Percentiles rank a stretch among this genome's conserved stretches.
phyloP scores from a whole-genome alignment of 139 green algal species.

The Chlamydomonas schloesseri region DNA sequence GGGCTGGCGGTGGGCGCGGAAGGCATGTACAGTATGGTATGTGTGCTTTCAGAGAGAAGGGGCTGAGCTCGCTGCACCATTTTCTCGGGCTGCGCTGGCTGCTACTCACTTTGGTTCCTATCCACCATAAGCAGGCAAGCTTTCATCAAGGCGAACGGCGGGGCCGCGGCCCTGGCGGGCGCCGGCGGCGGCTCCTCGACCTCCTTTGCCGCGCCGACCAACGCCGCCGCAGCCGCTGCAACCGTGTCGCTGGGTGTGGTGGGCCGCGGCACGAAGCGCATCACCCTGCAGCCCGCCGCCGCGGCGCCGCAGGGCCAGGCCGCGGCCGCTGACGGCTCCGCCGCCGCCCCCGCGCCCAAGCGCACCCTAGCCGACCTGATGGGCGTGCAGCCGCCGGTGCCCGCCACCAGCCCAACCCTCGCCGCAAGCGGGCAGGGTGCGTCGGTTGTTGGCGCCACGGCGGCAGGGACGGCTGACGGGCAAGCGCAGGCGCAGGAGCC shows the following conservation, averaged over 20 bases:
- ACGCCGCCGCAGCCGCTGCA: neutral
- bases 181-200: neutral
- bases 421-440: too few relatives aligned
- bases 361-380: slow-evolving; percentile 17
- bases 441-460: too few relatives aligned
- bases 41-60: too few relatives aligned
- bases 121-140: slow-evolving; percentile 1
- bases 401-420: too few relatives aligned
- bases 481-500: neutral
- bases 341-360: neutral
- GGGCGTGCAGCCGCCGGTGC: too few relatives aligned
- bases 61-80: too few relatives aligned
- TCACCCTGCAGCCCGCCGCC: slow-evolving; percentile 24
- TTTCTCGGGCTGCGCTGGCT: too few relatives aligned
- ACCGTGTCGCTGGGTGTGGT: slow-evolving; percentile 48
- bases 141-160: slow-evolving; percentile 7
- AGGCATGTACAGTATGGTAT: too few relatives aligned
- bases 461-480: too few relatives aligned
- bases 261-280: slow-evolving; percentile 63
- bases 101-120: too few relatives aligned
- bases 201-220: neutral
- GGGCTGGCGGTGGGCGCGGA: too few relatives aligned
- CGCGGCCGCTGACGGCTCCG: neutral
- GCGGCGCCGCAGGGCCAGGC: neutral
- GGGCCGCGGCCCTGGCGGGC: neutral